Percentiles rank a stretch among this genome's conserved stretches.
These are phyloP conservation scores for Ploettnerulaceae sp. DNA, from an alignment of 2,329 filamentous ascomycete species.

Conservation along the genomic window DNA sequence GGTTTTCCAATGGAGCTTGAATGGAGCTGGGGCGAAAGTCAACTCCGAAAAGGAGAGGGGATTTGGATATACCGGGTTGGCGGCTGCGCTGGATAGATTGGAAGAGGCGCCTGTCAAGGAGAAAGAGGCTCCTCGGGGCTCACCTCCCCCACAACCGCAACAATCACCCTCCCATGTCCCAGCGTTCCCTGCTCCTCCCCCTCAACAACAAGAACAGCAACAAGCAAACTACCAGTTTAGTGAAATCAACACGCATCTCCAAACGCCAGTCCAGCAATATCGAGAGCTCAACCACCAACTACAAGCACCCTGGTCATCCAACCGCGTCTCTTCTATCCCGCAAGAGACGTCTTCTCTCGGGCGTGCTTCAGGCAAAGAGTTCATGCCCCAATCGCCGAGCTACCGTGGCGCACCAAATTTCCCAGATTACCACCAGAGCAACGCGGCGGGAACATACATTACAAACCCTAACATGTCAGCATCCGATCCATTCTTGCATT, in stretches of 20 bases:
- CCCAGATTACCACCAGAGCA: constrained; percentile 3
- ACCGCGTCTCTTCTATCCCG: constrained; percentile 16
- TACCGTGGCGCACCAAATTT: too few species aligned
- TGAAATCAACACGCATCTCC: neutral
- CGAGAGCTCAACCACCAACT: neutral
- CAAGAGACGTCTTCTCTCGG: constrained; percentile 11
- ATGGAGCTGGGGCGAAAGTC: constrained; percentile 41
- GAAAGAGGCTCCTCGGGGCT: neutral
- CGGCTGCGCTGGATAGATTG: constrained; percentile 45
- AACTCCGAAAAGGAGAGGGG: constrained; percentile 56
- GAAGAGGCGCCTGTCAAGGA: constrained; percentile 17
- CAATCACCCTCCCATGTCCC: neutral
- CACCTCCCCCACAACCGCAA: neutral
- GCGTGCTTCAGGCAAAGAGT: too few species aligned
- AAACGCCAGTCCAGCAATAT: neutral
- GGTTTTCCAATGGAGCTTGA: constrained; percentile 60
- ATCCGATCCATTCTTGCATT: constrained; percentile 12
- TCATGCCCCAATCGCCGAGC: too few species aligned
- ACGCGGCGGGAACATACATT: too few species aligned
- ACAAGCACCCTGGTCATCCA: constrained; percentile 1
- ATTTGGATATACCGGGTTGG: constrained; percentile 62
- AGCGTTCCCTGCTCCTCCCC: neutral
- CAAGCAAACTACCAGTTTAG: neutral
- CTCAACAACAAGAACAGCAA: neutral
- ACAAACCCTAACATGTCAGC: too few species aligned